Conservation (phyloP, 2,329 filamentous ascomycete genomes). For the Pseudogymnoascus verrucosus region DNA sequence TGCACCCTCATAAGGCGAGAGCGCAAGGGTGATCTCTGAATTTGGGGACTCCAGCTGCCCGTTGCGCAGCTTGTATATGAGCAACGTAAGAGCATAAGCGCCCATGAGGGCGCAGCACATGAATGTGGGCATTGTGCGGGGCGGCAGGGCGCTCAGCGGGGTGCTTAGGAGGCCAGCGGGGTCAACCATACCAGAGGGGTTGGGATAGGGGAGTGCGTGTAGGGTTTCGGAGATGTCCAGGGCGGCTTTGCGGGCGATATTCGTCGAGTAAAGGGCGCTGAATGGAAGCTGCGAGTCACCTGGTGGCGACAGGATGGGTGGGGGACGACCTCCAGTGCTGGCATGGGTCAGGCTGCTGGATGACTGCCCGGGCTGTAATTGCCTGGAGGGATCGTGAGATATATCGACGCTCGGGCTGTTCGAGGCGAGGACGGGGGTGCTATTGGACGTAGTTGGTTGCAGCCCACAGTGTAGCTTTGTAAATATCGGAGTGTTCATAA, state of each 20-base stretch:
- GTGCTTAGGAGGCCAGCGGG: not conserved
- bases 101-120: slow-evolving; percentile 30
- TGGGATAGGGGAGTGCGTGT: slow-evolving; percentile 38
- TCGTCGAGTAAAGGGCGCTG: slow-evolving; percentile 38
- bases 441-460: slow-evolving; percentile 25
- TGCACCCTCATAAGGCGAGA: not conserved
- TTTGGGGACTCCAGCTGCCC: not conserved
- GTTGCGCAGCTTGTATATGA: slow-evolving; percentile 11
- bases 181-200: slow-evolving; percentile 21
- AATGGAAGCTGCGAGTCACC: slow-evolving; percentile 32
- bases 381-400: not conserved
- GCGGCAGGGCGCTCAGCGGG: slow-evolving; percentile 10
- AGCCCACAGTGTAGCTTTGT: slow-evolving; percentile 42
- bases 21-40: not conserved
- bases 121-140: slow-evolving; percentile 28
- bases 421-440: slow-evolving; percentile 13
- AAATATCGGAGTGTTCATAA: slow-evolving; percentile 43
- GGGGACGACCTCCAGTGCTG: not conserved
- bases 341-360: not conserved
- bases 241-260: slow-evolving; percentile 41
- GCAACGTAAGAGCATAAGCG: slow-evolving; percentile 29
- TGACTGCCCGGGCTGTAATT: slow-evolving; percentile 10
- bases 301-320: not conserved
- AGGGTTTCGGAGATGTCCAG: slow-evolving; percentile 41
- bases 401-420: not conserved